Percentiles rank a stretch among this genome's conserved stretches.
Conservation (phyloP, 371 early-diverging fungal genomes). For the Apophysomyces sp. region DNA sequence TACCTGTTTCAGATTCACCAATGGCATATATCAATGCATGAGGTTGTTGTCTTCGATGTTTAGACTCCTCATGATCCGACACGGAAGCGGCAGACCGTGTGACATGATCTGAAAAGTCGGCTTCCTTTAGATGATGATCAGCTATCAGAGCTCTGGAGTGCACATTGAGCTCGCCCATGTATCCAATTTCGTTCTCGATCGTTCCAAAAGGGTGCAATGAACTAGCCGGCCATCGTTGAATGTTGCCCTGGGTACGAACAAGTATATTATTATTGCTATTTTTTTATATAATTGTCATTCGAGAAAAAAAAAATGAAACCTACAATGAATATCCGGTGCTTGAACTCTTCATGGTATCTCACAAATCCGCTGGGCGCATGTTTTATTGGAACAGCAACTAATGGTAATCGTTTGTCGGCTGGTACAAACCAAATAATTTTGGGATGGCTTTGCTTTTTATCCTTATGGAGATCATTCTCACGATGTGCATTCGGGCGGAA, state of each 20-base stretch:
- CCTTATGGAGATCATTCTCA: constrained; percentile 20
- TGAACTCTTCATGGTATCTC: constrained; percentile 36
- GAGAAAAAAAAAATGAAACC: neutral
- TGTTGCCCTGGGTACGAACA: constrained; percentile 20
- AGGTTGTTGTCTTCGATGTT: constrained; percentile 16
- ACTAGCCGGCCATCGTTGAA: constrained; percentile 40
- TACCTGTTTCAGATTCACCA: constrained; percentile 5
- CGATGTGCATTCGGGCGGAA: constrained; percentile 22
- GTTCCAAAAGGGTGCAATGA: constrained; percentile 45
- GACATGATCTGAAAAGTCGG: constrained; percentile 23
- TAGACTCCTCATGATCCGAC: neutral
- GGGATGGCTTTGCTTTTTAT: constrained; percentile 18
- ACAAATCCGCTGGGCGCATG: constrained; percentile 33
- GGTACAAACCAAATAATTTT: constrained; percentile 66
- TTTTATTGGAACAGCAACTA: constrained; percentile 53
- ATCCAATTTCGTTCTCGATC: constrained; percentile 40
- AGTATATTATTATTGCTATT: neutral
- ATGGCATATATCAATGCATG: constrained; percentile 18
- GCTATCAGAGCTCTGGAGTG: constrained; percentile 35
- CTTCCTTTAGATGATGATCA: constrained; percentile 38
- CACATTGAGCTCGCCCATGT: constrained; percentile 35
- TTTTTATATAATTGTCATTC: neutral
- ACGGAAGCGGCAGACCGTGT: constrained; percentile 13
- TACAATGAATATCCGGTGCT: constrained; percentile 38
- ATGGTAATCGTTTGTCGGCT: constrained; percentile 61